Percentiles rank a stretch among this genome's conserved stretches.
Conservation (phyloP, 148 eudicot genomes). For the Vaccinium macrocarpon region DNA sequence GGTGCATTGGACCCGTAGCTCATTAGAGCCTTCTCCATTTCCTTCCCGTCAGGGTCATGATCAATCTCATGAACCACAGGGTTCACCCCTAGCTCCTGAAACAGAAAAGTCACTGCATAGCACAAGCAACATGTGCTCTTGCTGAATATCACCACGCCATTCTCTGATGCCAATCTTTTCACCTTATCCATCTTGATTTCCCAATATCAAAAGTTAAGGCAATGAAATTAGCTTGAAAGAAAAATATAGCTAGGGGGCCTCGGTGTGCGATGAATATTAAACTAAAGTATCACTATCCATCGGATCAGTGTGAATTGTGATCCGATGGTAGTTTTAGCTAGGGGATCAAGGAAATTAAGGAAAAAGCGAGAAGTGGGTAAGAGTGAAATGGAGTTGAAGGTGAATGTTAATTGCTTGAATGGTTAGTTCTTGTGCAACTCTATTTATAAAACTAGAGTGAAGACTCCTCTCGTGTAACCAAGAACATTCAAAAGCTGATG, state of each 20-base stretch:
- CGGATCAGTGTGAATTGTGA: not conserved
- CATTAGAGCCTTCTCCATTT: constrained; percentile 40
- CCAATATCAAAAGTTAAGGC: not conserved
- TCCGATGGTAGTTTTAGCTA: not conserved
- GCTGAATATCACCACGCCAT: constrained; percentile 51
- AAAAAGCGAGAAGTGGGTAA: not conserved
- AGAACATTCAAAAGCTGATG: not conserved
- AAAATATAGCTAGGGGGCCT: not conserved
- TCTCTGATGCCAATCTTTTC: constrained; percentile 39
- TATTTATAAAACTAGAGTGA: constrained; percentile 4
- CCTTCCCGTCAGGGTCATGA: constrained; percentile 31
- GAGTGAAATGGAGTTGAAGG: constrained; percentile 9
- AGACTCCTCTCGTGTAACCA: not conserved
- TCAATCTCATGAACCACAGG: constrained; percentile 48
- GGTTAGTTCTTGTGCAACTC: not conserved
- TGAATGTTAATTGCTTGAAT: not conserved
- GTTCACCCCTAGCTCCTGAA: constrained; percentile 48
- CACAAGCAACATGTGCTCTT: constrained; percentile 58
- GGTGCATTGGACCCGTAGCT: constrained; percentile 34
- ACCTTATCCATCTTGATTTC: constrained; percentile 34
- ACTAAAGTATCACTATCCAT: not conserved
- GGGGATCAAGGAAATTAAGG: not conserved
- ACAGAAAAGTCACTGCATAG: constrained; percentile 34
- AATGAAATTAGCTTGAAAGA: not conserved
- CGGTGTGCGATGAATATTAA: not conserved